phyloP scores from a whole-genome alignment of 164 flowering plant genomes.

The Vitis riparia region DNA sequence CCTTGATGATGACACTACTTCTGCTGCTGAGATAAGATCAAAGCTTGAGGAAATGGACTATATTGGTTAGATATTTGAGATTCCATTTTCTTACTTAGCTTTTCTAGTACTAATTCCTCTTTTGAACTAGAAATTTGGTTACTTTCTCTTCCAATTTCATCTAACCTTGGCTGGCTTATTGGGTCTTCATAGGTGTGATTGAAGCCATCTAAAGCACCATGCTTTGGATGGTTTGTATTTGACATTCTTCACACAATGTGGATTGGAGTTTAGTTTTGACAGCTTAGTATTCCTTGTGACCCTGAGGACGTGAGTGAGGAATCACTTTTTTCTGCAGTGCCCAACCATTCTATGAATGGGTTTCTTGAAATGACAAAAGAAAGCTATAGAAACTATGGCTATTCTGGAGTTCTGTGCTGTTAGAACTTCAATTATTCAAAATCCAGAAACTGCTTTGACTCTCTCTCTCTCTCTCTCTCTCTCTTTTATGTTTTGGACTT shows the following conservation, averaged over 20 bases:
- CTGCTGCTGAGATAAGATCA: slow-evolving; percentile 60
- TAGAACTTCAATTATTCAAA: background rate
- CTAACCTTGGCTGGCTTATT: background rate
- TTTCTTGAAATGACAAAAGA: background rate
- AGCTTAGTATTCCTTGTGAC: slow-evolving; percentile 2
- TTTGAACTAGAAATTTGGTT: slow-evolving; percentile 7
- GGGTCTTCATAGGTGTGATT: background rate
- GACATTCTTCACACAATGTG: background rate
- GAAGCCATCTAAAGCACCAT: background rate
- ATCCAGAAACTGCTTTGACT: background rate
- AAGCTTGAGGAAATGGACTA: slow-evolving; percentile 88
- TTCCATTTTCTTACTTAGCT: slow-evolving; percentile 2
- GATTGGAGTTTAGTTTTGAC: slow-evolving; percentile 3
- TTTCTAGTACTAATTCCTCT: background rate
- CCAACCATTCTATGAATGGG: background rate
- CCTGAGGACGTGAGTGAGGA: background rate
- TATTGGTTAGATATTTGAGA: slow-evolving; percentile 49
- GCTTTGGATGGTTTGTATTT: slow-evolving; percentile 4
- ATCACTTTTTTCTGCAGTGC: background rate
- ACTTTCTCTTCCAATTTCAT: background rate
- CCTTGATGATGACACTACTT: slow-evolving; percentile 55
- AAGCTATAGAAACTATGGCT: background rate
- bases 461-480: no score
- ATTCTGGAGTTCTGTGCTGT: background rate
- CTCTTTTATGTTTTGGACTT: no score